Evolutionary conservation across 345 rosid species (phyloP), one percentile per base, ranked within the genome.

Genomic region (Euphorbia lathyris): DNA sequence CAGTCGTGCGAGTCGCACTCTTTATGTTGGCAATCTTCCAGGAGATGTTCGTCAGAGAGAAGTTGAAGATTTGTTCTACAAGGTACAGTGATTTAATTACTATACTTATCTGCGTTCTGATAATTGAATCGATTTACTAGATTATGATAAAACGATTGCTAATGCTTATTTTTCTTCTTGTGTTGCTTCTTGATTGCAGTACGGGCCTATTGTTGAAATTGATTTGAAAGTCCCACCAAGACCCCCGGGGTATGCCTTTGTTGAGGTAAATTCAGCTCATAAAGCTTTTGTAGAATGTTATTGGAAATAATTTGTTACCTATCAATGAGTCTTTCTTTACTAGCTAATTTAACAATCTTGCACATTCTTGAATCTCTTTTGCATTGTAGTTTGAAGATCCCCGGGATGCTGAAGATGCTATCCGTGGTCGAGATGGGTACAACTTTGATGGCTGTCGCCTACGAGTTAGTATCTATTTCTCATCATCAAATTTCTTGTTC

Each of bases 321-420:
- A 16, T 23, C 7, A 22, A 12, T 29, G 25, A 38, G 3, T 69
- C 6, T 30, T 26, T 32, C 32, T 43, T 22, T 57, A 10, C 7
- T 62, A 0, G 48, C 19, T 1, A 58, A 58, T 25, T 10, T 16
- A 58, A 27, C 22, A 4, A 58, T 10, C 11, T 43, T 48, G 47
- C 14, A 7, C 22, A 27, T 16, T 5, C 40, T 40, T 23, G 29
- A 30, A 16, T 22, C 22, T 23, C 26, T 38, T 66, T 3, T 34
- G 42, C 40, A 30, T 60, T 61, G 45, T 59, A 95, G 98, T 95
- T 95, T 84, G 98, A 90, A 71, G 98, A 95, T 82, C 67, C 90
- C 76, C 87, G 97, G 30, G 99, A 95, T 86, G 99, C 99, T 77
- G 97, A 92, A 74, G 97, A 92, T 85, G 98, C 98, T 19, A 92